These are phyloP conservation scores for Xylaria nigripes DNA, from an alignment of 495 filamentous ascomycete species.

Conservation along the genomic window DNA sequence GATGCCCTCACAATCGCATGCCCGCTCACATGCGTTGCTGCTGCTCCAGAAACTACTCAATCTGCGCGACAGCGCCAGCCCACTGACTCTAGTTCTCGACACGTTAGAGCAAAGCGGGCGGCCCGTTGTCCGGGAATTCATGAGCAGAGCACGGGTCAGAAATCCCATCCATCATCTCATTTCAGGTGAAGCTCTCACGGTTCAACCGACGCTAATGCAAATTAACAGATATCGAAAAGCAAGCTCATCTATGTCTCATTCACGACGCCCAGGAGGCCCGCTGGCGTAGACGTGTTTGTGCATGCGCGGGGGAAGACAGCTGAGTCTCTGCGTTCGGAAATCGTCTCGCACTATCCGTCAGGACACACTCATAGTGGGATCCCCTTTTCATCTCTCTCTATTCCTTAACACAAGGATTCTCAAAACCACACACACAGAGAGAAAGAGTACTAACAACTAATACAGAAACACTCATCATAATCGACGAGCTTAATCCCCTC, in stretches of 20 bases:
- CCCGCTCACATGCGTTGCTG: conserved; percentile 77
- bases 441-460: conserved; percentile 23
- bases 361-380: conserved; percentile 29
- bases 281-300: conserved; percentile 54
- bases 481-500: conserved; percentile 56
- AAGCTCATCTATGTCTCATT: conserved; percentile 74
- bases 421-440: too few relatives aligned
- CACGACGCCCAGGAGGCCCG: conserved; percentile 52
- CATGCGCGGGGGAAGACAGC: conserved; percentile 51
- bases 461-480: conserved; percentile 50
- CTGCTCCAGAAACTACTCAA: conserved; percentile 77
- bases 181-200: too few relatives aligned
- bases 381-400: conserved; percentile 11
- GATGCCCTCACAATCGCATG: conserved; percentile 55
- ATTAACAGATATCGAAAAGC: conserved; percentile 35
- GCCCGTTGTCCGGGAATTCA: conserved; percentile 65
- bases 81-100: conserved; percentile 79
- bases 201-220: conserved; percentile 8
- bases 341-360: conserved; percentile 45
- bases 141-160: conserved; percentile 62
- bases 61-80: conserved; percentile 69
- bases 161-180: neutral
- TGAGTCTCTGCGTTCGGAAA: conserved; percentile 45
- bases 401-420: conserved; percentile 11
- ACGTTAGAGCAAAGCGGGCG: conserved; percentile 72